These are phyloP conservation scores for Aurantiochytrium sp. DNA, from an alignment of 108 stramenopile species.

Conservation along the genomic window DNA sequence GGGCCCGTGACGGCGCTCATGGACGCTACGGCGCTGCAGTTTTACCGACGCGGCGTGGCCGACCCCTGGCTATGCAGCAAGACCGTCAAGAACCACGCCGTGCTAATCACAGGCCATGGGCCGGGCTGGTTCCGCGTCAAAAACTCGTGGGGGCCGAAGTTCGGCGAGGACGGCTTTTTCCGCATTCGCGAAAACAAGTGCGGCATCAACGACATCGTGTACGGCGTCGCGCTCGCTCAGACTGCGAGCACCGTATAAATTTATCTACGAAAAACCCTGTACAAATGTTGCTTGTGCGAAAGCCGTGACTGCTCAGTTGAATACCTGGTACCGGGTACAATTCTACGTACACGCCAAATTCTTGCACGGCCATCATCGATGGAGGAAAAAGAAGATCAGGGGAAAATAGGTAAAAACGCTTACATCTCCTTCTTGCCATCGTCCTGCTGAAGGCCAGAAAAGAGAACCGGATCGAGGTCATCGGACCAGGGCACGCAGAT, in stretches of 20 bases:
- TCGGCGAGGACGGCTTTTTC: background rate
- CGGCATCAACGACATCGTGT: background rate
- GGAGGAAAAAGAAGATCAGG: too few species aligned
- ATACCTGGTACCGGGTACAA: too few species aligned
- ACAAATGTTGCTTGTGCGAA: too few species aligned
- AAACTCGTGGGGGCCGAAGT: background rate
- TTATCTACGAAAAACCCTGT: too few species aligned
- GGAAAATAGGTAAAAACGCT: too few species aligned
- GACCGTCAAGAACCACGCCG: background rate
- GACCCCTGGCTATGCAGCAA: background rate
- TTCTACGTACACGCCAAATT: too few species aligned
- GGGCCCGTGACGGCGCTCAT: background rate
- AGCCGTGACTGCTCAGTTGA: too few species aligned
- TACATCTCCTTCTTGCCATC: slow-evolving; percentile 23
- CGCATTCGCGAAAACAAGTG: background rate
- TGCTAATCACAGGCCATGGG: background rate
- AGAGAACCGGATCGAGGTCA: background rate
- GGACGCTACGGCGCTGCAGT: slow-evolving; percentile 21
- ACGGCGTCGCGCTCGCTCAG: background rate
- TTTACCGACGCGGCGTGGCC: background rate
- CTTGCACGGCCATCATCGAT: too few species aligned
- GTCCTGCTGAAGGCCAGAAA: background rate
- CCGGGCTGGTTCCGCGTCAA: background rate
- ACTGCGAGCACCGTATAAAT: too few species aligned
- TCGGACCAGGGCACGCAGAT: slow-evolving; percentile 14